phyloP scores from a whole-genome alignment of 2,329 filamentous ascomycete species.

The Penicillium sp. region DNA sequence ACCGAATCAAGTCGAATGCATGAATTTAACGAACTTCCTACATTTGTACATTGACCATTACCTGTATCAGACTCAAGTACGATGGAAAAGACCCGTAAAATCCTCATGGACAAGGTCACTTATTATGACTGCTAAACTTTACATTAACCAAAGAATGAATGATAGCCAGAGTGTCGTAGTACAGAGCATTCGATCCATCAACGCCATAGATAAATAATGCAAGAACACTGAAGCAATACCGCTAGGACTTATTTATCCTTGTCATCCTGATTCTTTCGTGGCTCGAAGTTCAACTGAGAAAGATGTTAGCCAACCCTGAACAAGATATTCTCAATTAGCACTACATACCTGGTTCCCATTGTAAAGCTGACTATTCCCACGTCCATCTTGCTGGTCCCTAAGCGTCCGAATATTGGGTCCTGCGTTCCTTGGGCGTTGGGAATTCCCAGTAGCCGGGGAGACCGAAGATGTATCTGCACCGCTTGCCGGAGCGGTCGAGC shows the following conservation, averaged over 20 bases:
- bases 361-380: constrained; percentile 63
- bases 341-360: constrained; percentile 75
- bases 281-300: constrained; percentile 58
- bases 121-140: background rate
- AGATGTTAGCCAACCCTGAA: background rate
- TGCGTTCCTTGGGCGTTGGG: constrained; percentile 12
- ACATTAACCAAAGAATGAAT: background rate
- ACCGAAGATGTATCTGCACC: constrained; percentile 7
- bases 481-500: constrained; percentile 16
- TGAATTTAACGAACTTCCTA: background rate
- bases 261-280: constrained; percentile 53
- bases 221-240: background rate
- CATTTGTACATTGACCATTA: background rate
- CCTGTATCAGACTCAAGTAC: background rate
- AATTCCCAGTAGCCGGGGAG: constrained; percentile 4
- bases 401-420: constrained; percentile 45
- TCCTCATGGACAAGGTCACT: background rate
- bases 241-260: constrained; percentile 24
- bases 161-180: background rate
- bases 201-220: constrained; percentile 5
- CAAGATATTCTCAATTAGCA: background rate
- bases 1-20: constrained; percentile 6
- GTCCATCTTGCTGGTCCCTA: constrained; percentile 47
- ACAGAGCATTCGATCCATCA: background rate
- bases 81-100: background rate